A percentile compares a stretch with the other conserved stretches of the same genome.
Conservation (phyloP, 139 green algal species). For the Asterochloris sp. region DNA sequence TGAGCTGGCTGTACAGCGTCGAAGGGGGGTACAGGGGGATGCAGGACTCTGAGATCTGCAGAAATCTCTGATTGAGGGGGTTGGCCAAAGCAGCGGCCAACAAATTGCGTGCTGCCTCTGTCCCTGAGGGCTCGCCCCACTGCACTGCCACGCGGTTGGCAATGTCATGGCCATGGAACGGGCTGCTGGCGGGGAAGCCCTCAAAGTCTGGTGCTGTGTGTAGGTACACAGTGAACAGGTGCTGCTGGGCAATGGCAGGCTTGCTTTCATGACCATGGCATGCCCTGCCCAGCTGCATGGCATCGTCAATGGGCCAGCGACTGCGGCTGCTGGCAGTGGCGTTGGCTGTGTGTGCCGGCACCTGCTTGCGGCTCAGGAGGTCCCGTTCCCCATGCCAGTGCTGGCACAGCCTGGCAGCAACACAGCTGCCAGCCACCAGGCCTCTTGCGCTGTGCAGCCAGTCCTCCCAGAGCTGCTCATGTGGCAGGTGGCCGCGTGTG, state of each 20-base stretch:
- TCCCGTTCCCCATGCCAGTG: neutral
- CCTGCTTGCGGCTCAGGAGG: neutral
- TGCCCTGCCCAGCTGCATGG: slow-evolving; percentile 7
- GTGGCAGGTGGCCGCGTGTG: slow-evolving; percentile 30
- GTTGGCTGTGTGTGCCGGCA: neutral
- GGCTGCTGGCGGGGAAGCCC: neutral
- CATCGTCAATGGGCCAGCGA: neutral
- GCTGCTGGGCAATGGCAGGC: neutral
- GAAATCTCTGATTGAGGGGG: slow-evolving; percentile 35
- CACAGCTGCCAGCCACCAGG: slow-evolving; percentile 6
- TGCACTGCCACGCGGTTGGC: neutral
- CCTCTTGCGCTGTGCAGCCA: slow-evolving; percentile 14
- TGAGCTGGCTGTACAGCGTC: slow-evolving; percentile 27
- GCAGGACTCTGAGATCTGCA: slow-evolving; percentile 34
- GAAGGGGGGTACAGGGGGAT: slow-evolving; percentile 32
- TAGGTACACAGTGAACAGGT: slow-evolving; percentile 15
- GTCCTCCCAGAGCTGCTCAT: slow-evolving; percentile 25
- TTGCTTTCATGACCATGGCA: neutral
- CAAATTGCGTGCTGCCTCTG: slow-evolving; percentile 25
- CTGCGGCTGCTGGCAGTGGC: neutral
- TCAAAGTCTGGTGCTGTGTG: slow-evolving; percentile 9
- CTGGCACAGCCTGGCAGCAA: neutral
- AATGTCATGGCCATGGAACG: neutral
- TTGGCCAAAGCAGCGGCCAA: slow-evolving; percentile 26
- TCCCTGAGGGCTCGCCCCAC: slow-evolving; percentile 9